Evolutionary conservation across 2,329 filamentous ascomycete genomes (phyloP), one percentile per base, ranked within the genome.

Genomic region (Anthostomella pinea): DNA sequence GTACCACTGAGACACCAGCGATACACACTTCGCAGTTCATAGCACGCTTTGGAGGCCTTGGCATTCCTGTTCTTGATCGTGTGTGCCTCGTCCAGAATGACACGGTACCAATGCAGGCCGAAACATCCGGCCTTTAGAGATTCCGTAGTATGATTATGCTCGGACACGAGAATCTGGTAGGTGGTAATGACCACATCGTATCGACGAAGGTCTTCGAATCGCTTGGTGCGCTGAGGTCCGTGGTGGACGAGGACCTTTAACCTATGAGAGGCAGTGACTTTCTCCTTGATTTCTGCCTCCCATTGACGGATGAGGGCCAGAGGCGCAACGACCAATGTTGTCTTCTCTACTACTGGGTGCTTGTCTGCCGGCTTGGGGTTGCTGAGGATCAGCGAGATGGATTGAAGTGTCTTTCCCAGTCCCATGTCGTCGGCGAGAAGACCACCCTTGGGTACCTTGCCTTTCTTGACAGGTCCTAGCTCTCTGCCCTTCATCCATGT

Each of bases 351-450:
- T 6, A 75, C 72, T 5, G 72, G 68, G 11, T 77, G 72, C 27
- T 75, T 73, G 40, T 71, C 65, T 3, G 74, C 72, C 17, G 85
- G 82, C 53, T 85, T 87, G 13, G 80, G 77, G 54, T 97, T 95
- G 37, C 76, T 85, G 23, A 98, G 72, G 26, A 98, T 85, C 20
- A 97, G 73, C 2, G 91, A 83, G 39, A 98, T 86, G 1, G 90
- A 88, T 65, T 98, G 93, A 10, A 98, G 77, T 1, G 93, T 98
- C 71, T 98, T 98, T 40, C 93, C 93, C 10, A 97, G 70, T 49
- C 91, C 91, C 91, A 97, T 94, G 59, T 98, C 93, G 55, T 98
- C 93, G 13, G 93, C 93, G 22, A 98, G 75, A 46, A 98, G 95
- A 13, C 93, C 93, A 22, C 93, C 93, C 52, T 94, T 93, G 19